Evolutionary conservation across 768 basidiomycete species (phyloP).

Genomic region (Termitomyces sp.): DNA sequence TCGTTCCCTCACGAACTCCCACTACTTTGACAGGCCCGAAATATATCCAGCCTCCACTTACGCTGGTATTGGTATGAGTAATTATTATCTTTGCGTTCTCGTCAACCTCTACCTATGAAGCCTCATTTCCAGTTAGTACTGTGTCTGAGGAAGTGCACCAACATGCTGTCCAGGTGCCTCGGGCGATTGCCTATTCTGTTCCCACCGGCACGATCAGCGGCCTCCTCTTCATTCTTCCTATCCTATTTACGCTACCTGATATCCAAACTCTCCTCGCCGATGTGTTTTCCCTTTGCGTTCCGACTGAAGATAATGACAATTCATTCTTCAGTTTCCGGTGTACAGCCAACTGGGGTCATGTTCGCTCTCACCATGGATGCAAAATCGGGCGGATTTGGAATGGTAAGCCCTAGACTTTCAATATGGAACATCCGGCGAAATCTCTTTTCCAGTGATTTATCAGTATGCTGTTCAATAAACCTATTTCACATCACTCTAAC

Average conservation of each 20-base stretch:
- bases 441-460: slow-evolving; percentile 31
- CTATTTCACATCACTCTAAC: not conserved
- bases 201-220: slow-evolving; percentile 50
- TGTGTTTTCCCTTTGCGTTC: slow-evolving; percentile 13
- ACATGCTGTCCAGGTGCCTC: slow-evolving; percentile 48
- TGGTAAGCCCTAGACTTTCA: slow-evolving; percentile 27
- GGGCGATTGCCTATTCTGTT: slow-evolving; percentile 48
- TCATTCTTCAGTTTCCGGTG: slow-evolving; percentile 38
- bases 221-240: slow-evolving; percentile 52
- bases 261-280: slow-evolving; percentile 46
- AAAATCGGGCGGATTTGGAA: slow-evolving; percentile 54
- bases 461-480: slow-evolving; percentile 19
- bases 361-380: slow-evolving; percentile 61
- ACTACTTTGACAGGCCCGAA: not conserved
- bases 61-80: slow-evolving; percentile 60
- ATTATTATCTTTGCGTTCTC: not conserved
- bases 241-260: slow-evolving; percentile 61
- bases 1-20: slow-evolving; percentile 3
- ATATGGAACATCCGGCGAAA: not conserved
- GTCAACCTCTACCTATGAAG: not conserved
- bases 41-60: slow-evolving; percentile 40
- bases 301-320: slow-evolving; percentile 1
- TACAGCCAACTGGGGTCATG: slow-evolving; percentile 63
- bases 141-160: slow-evolving; percentile 67
- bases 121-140: slow-evolving; percentile 41